These are phyloP conservation scores for Septoria linicola DNA, from an alignment of 2,329 filamentous ascomycete species.

Conservation along the genomic window DNA sequence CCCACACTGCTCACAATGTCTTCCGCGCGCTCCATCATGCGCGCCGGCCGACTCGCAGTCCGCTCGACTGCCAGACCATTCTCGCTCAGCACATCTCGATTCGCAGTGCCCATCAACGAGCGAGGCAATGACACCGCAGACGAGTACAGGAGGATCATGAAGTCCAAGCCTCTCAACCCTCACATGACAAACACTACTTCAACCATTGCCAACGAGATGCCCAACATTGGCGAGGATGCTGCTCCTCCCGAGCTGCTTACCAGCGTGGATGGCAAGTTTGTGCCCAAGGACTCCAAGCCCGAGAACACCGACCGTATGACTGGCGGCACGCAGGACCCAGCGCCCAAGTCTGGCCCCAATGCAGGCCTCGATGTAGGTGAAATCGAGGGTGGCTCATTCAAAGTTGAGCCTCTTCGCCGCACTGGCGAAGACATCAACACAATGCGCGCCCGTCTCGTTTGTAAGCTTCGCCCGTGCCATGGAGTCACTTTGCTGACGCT, in stretches of 20 bases:
- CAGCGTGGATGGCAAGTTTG: constrained; percentile 56
- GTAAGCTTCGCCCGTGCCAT: constrained; percentile 42
- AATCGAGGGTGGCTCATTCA: constrained; percentile 81
- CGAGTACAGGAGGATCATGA: constrained; percentile 57
- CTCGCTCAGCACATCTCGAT: constrained; percentile 40
- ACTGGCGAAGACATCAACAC: constrained; percentile 80
- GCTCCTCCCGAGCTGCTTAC: constrained; percentile 61
- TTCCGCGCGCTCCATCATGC: constrained; percentile 46
- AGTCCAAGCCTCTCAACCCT: constrained; percentile 58
- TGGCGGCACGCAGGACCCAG: constrained; percentile 58
- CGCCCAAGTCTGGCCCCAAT: constrained; percentile 49
- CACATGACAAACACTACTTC: constrained; percentile 64
- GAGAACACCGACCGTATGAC: constrained; percentile 66
- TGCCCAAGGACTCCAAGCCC: constrained; percentile 59
- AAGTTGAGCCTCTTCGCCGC: constrained; percentile 83
- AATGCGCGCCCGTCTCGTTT: constrained; percentile 82
- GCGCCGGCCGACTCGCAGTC: constrained; percentile 46
- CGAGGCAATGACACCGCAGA: constrained; percentile 54
- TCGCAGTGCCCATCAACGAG: constrained; percentile 46
- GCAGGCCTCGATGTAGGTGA: constrained; percentile 79
- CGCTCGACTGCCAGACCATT: constrained; percentile 40
- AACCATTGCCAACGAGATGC: constrained; percentile 63
- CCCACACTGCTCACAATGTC: constrained; percentile 42
- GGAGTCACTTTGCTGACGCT: constrained; percentile 31
- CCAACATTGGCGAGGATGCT: constrained; percentile 56